These are phyloP conservation scores for Epichloe coenophiala DNA, from an alignment of 2,329 filamentous ascomycete species.

Conservation along the genomic window DNA sequence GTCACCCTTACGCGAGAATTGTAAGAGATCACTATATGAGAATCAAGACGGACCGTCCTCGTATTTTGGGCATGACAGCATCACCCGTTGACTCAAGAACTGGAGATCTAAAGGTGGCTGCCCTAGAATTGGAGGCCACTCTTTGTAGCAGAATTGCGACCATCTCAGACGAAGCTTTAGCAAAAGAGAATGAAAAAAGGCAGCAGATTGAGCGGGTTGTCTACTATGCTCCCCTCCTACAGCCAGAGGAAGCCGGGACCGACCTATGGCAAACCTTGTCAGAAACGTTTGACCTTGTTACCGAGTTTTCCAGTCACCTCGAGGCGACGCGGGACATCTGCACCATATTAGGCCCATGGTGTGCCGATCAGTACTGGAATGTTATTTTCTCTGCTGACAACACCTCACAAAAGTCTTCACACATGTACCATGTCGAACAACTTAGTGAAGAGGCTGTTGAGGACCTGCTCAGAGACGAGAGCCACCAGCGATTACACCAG, in stretches of 20 bases:
- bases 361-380: slow-evolving; percentile 69
- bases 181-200: slow-evolving; percentile 10
- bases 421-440: slow-evolving; percentile 16
- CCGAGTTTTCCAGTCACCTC: slow-evolving; percentile 43
- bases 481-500: background rate
- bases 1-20: slow-evolving; percentile 79
- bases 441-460: background rate
- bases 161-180: slow-evolving; percentile 28
- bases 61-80: slow-evolving; percentile 91
- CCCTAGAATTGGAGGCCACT: slow-evolving; percentile 59
- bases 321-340: slow-evolving; percentile 44
- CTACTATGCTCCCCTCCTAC: slow-evolving; percentile 29
- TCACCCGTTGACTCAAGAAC: slow-evolving; percentile 79
- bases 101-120: slow-evolving; percentile 52
- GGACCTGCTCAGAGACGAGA: background rate
- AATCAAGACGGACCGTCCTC: slow-evolving; percentile 42
- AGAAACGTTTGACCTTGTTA: slow-evolving; percentile 24
- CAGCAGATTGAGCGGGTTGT: slow-evolving; percentile 36
- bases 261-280: slow-evolving; percentile 46
- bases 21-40: slow-evolving; percentile 73
- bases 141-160: slow-evolving; percentile 79
- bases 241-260: slow-evolving; percentile 41
- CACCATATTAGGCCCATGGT: slow-evolving; percentile 66
- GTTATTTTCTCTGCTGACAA: slow-evolving; percentile 48
- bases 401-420: slow-evolving; percentile 43